These are phyloP conservation scores for Uronychia binucleata DNA, from an alignment of 73 alveolate genomes.

Conservation along the genomic window DNA sequence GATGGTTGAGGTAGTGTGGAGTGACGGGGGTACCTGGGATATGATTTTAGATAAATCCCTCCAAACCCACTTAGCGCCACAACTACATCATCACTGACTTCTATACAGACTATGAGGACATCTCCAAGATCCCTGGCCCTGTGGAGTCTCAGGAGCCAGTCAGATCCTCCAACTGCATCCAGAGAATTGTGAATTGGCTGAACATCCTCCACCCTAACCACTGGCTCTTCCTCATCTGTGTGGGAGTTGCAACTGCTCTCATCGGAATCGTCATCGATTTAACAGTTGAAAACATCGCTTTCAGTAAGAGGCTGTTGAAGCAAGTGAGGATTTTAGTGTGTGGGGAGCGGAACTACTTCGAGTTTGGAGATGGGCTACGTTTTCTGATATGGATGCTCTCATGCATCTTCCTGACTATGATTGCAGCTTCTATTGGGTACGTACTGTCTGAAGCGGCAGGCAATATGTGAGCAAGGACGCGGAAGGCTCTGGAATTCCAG, in stretches of 20 bases:
- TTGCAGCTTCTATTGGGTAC: conserved; percentile 79
- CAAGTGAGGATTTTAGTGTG: too few relatives aligned
- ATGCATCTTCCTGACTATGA: conserved; percentile 61
- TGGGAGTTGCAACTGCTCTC: conserved; percentile 32
- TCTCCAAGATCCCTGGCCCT: conserved; percentile 27
- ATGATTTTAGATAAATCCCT: conserved; percentile 61
- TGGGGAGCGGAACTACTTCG: neutral
- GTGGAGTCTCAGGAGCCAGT: neutral
- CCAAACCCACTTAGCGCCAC: conserved; percentile 78
- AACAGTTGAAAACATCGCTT: neutral
- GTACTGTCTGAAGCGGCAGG: conserved; percentile 10
- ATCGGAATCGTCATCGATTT: conserved; percentile 28
- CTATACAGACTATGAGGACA: conserved; percentile 61
- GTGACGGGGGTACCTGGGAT: too few relatives aligned
- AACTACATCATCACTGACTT: conserved; percentile 73
- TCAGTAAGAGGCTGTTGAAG: conserved; percentile 4
- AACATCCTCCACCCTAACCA: conserved; percentile 36
- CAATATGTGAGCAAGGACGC: conserved; percentile 86
- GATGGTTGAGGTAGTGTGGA: too few relatives aligned
- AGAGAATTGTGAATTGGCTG: neutral
- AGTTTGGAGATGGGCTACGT: neutral
- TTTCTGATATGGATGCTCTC: conserved; percentile 71
- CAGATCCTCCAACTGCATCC: neutral
- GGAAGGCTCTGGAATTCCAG: conserved; percentile 98
- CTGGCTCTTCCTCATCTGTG: conserved; percentile 37